Evolutionary conservation across 2,329 filamentous ascomycete genomes (phyloP), one percentile per base, ranked within the genome.

Genomic region (Aureobasidium subglaciale): DNA sequence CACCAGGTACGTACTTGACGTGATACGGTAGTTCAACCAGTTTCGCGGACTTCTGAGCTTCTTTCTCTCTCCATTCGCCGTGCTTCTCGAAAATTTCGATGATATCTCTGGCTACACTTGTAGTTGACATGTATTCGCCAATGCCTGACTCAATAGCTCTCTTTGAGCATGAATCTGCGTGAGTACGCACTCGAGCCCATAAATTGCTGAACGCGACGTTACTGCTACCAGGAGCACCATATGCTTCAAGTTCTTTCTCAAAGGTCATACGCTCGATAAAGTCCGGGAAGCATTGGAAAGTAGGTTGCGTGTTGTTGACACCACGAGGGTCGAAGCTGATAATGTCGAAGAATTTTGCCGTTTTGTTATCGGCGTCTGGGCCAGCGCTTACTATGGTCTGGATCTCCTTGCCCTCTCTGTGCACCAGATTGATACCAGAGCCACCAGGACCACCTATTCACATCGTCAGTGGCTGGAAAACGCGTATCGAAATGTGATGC

Each of bases 51-150:
- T 20, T 13, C 8, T n/a, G 18, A 10, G 59, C 71, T 55, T 73
- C 62, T 20, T 63, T n/a, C 41, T 66, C 61, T 15, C 64, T 60
- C 64, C 64, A 67, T 25, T 58, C 58, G 29, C 64, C 72, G 55
- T 75, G 71, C 24, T 66, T 68, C 58, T 78, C 75, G 10, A 73
- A 65, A 30, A 78, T 71, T 37, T 73, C 71, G 5, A 78, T 61
- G 69, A 78, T 76, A 56, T 78, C 76, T 43, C 71, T 65, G 3
- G 72, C 75, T 2, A 76, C 73, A 16, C 70, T 70, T 1, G 74
- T 72, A 0, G 75, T 78, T 13, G 70, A 70, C 58, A 75, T 65
- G 60, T 73, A 73, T 50, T 68, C 67, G 56, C 67, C 71, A 57
- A 74, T 71, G 24, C 42, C 58, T 24, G 42, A 20, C 16, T 60